Conservation (phyloP, 1,284 basidiomycete genomes). For the Ceratobasidium sp. region DNA sequence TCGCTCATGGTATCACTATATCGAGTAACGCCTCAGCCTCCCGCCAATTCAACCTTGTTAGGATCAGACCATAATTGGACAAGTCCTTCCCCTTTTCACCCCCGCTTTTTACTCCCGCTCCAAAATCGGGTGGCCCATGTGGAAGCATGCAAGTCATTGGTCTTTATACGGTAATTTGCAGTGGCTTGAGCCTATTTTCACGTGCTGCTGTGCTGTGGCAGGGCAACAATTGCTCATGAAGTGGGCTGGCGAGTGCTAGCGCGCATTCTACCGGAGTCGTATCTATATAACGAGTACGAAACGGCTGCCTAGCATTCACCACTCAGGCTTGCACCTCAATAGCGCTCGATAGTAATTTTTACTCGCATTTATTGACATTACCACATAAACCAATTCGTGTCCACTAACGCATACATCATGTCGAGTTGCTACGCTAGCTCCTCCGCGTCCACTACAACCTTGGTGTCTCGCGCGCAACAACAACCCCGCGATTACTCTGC, state of each 20-base stretch:
- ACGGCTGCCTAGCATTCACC: constrained; percentile 1
- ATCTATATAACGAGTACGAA: background rate
- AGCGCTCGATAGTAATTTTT: too few species aligned
- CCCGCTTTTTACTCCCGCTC: background rate
- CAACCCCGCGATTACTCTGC: constrained; percentile 39
- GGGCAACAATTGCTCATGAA: background rate
- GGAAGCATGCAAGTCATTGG: background rate
- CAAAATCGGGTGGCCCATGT: too few species aligned
- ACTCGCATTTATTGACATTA: background rate
- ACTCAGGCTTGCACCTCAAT: constrained; percentile 5
- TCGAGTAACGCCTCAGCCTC: too few species aligned
- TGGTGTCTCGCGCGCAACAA: constrained; percentile 27
- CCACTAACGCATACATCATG: background rate
- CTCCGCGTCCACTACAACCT: constrained; percentile 9
- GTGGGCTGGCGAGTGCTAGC: constrained; percentile 1
- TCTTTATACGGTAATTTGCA: too few species aligned
- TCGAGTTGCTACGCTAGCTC: constrained; percentile 28
- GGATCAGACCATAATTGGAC: too few species aligned
- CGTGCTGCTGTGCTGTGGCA: background rate
- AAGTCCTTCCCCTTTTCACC: background rate
- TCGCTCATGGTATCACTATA: too few species aligned
- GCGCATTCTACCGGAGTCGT: background rate
- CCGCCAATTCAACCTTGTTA: too few species aligned
- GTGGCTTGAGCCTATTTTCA: constrained; percentile 11
- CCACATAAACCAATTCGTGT: background rate